phyloP scores from a whole-genome alignment of 305 asterid genomes.

The Fraxinus velutina region DNA sequence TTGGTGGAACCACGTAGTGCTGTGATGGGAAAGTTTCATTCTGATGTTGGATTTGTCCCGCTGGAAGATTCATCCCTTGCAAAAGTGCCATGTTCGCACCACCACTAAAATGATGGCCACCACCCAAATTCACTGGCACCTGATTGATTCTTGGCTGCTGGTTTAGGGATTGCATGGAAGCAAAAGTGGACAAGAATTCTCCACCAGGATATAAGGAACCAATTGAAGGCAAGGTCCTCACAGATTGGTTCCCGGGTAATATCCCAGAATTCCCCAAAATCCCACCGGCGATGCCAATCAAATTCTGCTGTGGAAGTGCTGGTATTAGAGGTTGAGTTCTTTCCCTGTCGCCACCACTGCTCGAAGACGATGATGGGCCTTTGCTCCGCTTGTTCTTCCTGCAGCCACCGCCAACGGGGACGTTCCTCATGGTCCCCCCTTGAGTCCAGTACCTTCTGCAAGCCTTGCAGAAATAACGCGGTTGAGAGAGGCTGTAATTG shows the following conservation, averaged over 20 bases:
- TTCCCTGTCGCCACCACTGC: not conserved
- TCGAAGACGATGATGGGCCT: not conserved
- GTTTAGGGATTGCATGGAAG: slow-evolving; percentile 35
- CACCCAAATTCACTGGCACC: slow-evolving; percentile 14
- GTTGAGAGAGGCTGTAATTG: slow-evolving; percentile 3
- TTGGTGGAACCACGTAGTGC: slow-evolving; percentile 18
- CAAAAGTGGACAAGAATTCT: slow-evolving; percentile 30
- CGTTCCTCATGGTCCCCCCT: not conserved
- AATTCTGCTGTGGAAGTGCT: not conserved
- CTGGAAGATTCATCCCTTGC: slow-evolving; percentile 32
- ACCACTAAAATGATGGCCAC: slow-evolving; percentile 23
- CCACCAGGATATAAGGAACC: slow-evolving; percentile 28
- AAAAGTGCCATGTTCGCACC: slow-evolving; percentile 30
- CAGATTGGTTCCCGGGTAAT: slow-evolving; percentile 3
- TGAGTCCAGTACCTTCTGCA: slow-evolving; percentile 14
- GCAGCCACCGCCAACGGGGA: slow-evolving; percentile 12
- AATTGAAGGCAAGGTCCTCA: slow-evolving; percentile 24
- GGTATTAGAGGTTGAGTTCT: not conserved
- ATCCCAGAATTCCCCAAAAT: not conserved
- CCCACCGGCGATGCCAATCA: not conserved
- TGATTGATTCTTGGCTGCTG: slow-evolving; percentile 17
- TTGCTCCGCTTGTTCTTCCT: not conserved
- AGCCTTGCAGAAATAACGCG: slow-evolving; percentile 6
- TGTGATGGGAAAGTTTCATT: slow-evolving; percentile 22
- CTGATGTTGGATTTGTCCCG: slow-evolving; percentile 26